phyloP scores from a whole-genome alignment of 2,329 filamentous ascomycete species.

The Penicillium italicum region DNA sequence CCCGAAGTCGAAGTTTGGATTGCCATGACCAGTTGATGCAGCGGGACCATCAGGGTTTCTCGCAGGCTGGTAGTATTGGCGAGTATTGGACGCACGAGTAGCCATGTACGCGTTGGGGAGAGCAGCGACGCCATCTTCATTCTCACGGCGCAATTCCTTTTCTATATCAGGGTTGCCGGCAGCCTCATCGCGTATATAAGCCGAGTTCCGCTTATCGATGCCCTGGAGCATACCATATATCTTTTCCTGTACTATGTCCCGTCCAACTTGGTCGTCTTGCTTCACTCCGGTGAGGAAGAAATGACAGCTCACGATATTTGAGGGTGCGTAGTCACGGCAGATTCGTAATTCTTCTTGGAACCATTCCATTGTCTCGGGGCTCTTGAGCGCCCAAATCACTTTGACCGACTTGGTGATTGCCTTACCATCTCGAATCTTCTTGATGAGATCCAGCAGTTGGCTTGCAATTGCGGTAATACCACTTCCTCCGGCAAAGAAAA shows the following conservation, averaged over 20 bases:
- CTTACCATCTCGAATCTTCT: constrained; percentile 91
- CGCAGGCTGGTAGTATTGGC: constrained; percentile 18
- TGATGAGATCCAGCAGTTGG: constrained; percentile 88
- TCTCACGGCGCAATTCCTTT: constrained; percentile 72
- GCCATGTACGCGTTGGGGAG: constrained; percentile 57
- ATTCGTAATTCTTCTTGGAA: constrained; percentile 93
- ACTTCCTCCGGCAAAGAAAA: constrained; percentile 89
- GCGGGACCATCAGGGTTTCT: constrained; percentile 2
- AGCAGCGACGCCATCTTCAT: constrained; percentile 79
- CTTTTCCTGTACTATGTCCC: constrained; percentile 75
- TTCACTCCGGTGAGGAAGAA: constrained; percentile 87
- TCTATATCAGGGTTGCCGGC: constrained; percentile 75
- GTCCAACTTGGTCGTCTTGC: constrained; percentile 58
- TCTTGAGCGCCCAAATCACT: constrained; percentile 90
- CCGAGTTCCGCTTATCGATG: constrained; percentile 82
- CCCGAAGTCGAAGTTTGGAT: constrained; percentile 63
- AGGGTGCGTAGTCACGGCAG: constrained; percentile 82
- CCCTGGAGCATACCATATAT: constrained; percentile 84
- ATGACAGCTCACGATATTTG: constrained; percentile 84
- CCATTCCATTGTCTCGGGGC: constrained; percentile 93
- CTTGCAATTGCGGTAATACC: constrained; percentile 92
- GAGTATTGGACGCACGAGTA: constrained; percentile 17
- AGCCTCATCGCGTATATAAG: constrained; percentile 76
- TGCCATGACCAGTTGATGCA: constrained; percentile 1
- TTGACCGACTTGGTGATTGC: constrained; percentile 87